phyloP scores from a whole-genome alignment of 805 yeast genomes.

The Saturnispora dispora region DNA sequence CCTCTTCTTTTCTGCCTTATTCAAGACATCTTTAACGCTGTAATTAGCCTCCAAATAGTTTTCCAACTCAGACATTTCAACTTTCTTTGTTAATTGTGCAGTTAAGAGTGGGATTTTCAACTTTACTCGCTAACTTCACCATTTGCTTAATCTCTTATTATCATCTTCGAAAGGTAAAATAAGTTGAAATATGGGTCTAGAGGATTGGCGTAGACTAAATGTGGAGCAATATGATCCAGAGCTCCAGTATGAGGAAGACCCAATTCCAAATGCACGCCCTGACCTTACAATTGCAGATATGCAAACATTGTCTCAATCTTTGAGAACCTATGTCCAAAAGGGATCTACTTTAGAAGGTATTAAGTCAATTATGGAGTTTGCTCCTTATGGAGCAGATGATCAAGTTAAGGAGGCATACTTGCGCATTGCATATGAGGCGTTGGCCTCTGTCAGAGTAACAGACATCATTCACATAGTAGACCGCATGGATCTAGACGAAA shows the following conservation, averaged over 20 bases:
- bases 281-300: conserved; percentile 46
- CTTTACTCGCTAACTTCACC: background rate
- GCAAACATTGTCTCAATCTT: conserved; percentile 42
- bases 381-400: conserved; percentile 77
- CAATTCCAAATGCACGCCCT: conserved; percentile 29
- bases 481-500: conserved; percentile 51
- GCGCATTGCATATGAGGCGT: conserved; percentile 56
- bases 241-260: conserved; percentile 31
- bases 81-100: background rate
- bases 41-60: conserved; percentile 7
- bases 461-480: conserved; percentile 60
- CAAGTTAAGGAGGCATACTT: conserved; percentile 44
- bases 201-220: conserved; percentile 91
- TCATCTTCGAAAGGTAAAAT: background rate
- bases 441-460: conserved; percentile 55
- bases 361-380: conserved; percentile 49
- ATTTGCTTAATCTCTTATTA: background rate
- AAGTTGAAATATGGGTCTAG: conserved; percentile 29
- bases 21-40: background rate
- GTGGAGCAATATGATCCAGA: conserved; percentile 88
- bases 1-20: background rate
- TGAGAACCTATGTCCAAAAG: conserved; percentile 54
- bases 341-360: conserved; percentile 70
- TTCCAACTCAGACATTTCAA: conserved; percentile 1
- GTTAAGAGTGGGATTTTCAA: background rate